These are phyloP conservation scores for Apophysomyces elegans DNA, from an alignment of 371 early-diverging fungal genomes.

Conservation along the genomic window DNA sequence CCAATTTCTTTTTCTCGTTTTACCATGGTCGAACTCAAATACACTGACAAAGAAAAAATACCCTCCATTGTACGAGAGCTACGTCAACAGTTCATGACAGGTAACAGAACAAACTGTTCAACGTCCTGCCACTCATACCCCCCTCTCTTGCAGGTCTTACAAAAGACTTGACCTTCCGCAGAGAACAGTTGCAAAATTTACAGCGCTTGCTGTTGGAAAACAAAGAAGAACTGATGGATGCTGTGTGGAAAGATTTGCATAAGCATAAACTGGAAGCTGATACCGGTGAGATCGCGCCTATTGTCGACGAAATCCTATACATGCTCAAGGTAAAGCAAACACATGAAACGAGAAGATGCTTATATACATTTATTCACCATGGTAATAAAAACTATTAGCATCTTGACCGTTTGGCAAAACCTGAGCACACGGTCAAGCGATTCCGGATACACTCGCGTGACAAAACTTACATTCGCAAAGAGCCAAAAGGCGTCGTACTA, in stretches of 20 bases:
- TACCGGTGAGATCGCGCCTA: slow-evolving; percentile 62
- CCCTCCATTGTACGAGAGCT: slow-evolving; percentile 49
- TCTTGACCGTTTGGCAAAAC: slow-evolving; percentile 34
- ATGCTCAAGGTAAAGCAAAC: slow-evolving; percentile 42
- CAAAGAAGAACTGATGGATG: slow-evolving; percentile 60
- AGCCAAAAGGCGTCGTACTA: slow-evolving; percentile 78
- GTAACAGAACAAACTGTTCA: slow-evolving; percentile 16
- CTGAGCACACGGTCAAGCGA: slow-evolving; percentile 34
- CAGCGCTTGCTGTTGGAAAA: slow-evolving; percentile 73
- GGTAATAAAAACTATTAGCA: slow-evolving; percentile 24
- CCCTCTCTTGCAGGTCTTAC: slow-evolving; percentile 46
- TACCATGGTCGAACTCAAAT: slow-evolving; percentile 27
- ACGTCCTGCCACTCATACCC: not conserved
- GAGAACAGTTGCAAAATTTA: slow-evolving; percentile 74
- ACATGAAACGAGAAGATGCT: not conserved
- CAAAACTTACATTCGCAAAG: slow-evolving; percentile 54
- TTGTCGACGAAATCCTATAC: slow-evolving; percentile 71
- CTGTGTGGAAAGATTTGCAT: slow-evolving; percentile 72
- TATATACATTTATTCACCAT: not conserved
- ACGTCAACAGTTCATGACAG: slow-evolving; percentile 54
- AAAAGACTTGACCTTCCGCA: slow-evolving; percentile 64
- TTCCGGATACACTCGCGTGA: slow-evolving; percentile 44
- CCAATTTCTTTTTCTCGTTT: not conserved
- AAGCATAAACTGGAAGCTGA: slow-evolving; percentile 58
- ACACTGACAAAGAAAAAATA: slow-evolving; percentile 34